A percentile compares a stretch with the other conserved stretches of the same genome.
These are phyloP conservation scores for Anisogramma anomala DNA, from an alignment of 2,329 filamentous ascomycete species.

Conservation along the genomic window DNA sequence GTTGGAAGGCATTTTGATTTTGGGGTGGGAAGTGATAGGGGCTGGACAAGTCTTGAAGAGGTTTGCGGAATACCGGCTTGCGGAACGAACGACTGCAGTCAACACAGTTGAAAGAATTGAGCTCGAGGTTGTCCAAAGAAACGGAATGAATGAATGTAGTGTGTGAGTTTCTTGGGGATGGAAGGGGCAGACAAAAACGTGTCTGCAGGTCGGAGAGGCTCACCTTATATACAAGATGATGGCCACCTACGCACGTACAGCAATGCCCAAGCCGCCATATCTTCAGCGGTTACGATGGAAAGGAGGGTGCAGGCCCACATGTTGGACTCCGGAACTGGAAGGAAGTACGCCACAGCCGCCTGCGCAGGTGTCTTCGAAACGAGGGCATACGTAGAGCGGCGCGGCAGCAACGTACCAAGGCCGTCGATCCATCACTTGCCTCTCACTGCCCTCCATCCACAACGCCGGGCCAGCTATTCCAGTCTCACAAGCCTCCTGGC, in stretches of 20 bases:
- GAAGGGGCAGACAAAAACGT: not conserved
- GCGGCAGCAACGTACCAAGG: no score
- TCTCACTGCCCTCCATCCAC: not conserved
- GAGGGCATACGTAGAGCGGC: no score
- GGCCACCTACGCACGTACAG: no score
- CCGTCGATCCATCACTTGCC: constrained; percentile 5
- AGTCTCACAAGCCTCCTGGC: constrained; percentile 2
- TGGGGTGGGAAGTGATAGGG: not conserved
- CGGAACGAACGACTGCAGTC: constrained; percentile 13
- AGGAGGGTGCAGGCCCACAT: no score
- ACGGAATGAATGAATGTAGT: constrained; percentile 14
- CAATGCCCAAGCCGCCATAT: no score
- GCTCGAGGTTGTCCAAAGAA: constrained; percentile 6
- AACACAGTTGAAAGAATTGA: constrained; percentile 14
- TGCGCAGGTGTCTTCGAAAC: no score
- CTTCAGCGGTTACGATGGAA: no score
- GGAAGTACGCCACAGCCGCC: no score
- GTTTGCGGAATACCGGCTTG: constrained; percentile 8
- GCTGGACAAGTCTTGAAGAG: constrained; percentile 6
- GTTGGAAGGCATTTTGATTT: constrained; percentile 1
- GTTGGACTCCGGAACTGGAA: no score
- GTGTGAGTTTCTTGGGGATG: constrained; percentile 7
- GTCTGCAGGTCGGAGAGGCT: constrained; percentile 1
- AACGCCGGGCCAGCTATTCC: constrained; percentile 8
- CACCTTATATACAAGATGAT: constrained; percentile 8